phyloP scores from a whole-genome alignment of 2,329 filamentous ascomycete genomes.

The Aspergillus tamarii region DNA sequence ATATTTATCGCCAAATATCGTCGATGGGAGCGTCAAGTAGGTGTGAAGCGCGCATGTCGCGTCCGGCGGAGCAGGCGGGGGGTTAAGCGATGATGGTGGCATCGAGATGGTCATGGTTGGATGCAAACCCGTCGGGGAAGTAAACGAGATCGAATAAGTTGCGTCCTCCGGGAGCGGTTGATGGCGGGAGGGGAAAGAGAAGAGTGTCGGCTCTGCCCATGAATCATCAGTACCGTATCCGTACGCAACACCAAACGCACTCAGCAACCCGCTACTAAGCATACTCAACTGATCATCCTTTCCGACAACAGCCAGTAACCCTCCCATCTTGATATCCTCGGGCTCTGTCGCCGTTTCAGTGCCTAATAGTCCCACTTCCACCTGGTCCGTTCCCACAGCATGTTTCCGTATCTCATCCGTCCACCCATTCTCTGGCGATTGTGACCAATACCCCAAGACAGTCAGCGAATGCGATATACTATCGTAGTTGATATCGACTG shows the following conservation, averaged over 20 bases:
- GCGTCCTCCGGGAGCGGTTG: slow-evolving; percentile 55
- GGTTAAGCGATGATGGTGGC: slow-evolving; percentile 52
- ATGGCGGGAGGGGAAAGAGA: slow-evolving; percentile 83
- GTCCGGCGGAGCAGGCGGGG: slow-evolving; percentile 50
- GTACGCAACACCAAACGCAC: neutral
- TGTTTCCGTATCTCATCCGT: slow-evolving; percentile 46
- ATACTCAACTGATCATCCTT: slow-evolving; percentile 69
- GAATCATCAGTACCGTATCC: neutral
- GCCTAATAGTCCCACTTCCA: slow-evolving; percentile 81
- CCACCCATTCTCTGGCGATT: slow-evolving; percentile 47
- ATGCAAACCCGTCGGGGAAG: slow-evolving; percentile 78
- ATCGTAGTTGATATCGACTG: slow-evolving; percentile 79
- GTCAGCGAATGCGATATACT: slow-evolving; percentile 66
- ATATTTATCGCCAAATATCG: slow-evolving; percentile 84
- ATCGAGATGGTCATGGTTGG: slow-evolving; percentile 75
- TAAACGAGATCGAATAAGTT: slow-evolving; percentile 66
- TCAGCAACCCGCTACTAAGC: slow-evolving; percentile 20
- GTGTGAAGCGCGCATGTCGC: slow-evolving; percentile 73
- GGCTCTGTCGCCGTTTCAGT: slow-evolving; percentile 61
- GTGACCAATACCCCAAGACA: slow-evolving; percentile 65
- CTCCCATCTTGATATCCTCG: slow-evolving; percentile 77
- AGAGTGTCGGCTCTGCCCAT: slow-evolving; percentile 68
- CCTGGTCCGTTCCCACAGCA: slow-evolving; percentile 50
- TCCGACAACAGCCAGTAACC: slow-evolving; percentile 77
- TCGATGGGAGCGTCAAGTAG: slow-evolving; percentile 79